These are phyloP conservation scores for Trypanosoma brucei DNA, from an alignment of 208 protist genomes.

Conservation along the genomic window DNA sequence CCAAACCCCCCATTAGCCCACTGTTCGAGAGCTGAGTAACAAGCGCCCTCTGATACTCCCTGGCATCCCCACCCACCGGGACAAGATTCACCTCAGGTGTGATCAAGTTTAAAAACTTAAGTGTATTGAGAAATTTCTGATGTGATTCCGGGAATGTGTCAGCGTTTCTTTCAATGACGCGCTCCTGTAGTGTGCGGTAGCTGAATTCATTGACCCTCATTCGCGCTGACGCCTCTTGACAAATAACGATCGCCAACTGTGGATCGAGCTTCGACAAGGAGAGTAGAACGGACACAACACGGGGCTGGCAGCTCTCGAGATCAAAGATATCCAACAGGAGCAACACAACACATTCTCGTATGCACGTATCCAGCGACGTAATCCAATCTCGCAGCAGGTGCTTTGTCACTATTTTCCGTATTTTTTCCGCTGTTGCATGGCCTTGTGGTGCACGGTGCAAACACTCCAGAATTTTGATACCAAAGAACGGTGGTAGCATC, in stretches of 20 bases:
- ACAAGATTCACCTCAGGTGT: not conserved
- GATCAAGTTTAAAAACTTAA: conserved; percentile 19
- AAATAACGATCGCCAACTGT: conserved; percentile 22
- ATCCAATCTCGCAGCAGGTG: conserved; percentile 10
- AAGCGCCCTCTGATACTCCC: conserved; percentile 6
- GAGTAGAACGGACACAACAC: conserved; percentile 13
- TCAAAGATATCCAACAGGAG: conserved; percentile 28
- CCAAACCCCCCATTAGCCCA: not conserved
- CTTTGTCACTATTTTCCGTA: conserved; percentile 21
- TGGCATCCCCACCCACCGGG: conserved; percentile 1
- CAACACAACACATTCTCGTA: conserved; percentile 20
- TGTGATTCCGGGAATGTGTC: conserved; percentile 4
- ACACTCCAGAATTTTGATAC: conserved; percentile 50
- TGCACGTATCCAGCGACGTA: conserved; percentile 5
- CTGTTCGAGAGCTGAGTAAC: not conserved
- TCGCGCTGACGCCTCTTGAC: conserved; percentile 14
- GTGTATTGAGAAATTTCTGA: conserved; percentile 20
- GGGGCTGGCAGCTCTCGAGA: conserved; percentile 15
- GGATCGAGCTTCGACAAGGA: conserved; percentile 10
- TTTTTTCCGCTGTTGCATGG: conserved; percentile 9
- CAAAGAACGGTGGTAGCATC: conserved; percentile 59
- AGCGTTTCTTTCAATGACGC: conserved; percentile 7
- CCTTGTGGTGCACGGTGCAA: conserved; percentile 33
- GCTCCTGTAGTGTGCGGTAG: conserved; percentile 17
- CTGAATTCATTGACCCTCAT: conserved; percentile 12